phyloP scores from a whole-genome alignment of 2,329 filamentous ascomycete genomes.

The Sporothrix dimorphospora region DNA sequence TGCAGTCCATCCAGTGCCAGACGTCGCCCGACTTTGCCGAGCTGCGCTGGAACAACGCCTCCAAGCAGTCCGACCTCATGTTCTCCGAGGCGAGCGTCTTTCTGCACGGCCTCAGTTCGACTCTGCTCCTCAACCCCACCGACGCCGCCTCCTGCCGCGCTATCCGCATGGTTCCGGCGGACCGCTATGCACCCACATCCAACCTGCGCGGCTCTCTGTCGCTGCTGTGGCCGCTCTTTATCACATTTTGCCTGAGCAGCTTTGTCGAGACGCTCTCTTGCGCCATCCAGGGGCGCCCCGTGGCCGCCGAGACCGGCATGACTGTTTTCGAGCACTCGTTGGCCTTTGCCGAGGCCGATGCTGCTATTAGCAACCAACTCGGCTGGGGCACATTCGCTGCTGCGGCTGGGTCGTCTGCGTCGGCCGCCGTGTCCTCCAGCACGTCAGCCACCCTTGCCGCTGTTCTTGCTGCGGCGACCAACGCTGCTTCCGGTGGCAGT shows the following conservation, averaged over 20 bases:
- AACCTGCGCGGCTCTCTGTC: conserved; percentile 77
- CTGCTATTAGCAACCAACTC: conserved; percentile 79
- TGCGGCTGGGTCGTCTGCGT: neutral
- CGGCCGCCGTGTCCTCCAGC: conserved; percentile 36
- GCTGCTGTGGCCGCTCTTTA: conserved; percentile 73
- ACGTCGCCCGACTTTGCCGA: conserved; percentile 73
- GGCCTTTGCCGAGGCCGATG: conserved; percentile 93
- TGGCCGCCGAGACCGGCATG: conserved; percentile 89
- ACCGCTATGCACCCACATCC: conserved; percentile 52
- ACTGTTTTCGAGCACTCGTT: conserved; percentile 95
- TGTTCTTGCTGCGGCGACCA: conserved; percentile 28
- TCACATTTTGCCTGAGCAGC: conserved; percentile 73
- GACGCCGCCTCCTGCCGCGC: conserved; percentile 76
- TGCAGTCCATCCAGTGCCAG: conserved; percentile 91
- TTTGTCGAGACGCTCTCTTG: conserved; percentile 88
- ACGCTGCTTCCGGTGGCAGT: conserved; percentile 32
- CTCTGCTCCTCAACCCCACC: conserved; percentile 71
- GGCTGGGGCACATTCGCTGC: conserved; percentile 66
- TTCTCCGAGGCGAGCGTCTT: conserved; percentile 70
- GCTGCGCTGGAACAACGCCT: conserved; percentile 70
- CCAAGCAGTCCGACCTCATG: conserved; percentile 67
- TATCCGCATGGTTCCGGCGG: conserved; percentile 69
- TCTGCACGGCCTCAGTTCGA: conserved; percentile 72
- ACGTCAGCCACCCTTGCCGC: conserved; percentile 39
- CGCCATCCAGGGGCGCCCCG: conserved; percentile 79